A percentile compares a stretch with the other conserved stretches of the same genome.
These are phyloP conservation scores for Fusarium kyushuense DNA, from an alignment of 2,329 filamentous ascomycete genomes.

Conservation along the genomic window DNA sequence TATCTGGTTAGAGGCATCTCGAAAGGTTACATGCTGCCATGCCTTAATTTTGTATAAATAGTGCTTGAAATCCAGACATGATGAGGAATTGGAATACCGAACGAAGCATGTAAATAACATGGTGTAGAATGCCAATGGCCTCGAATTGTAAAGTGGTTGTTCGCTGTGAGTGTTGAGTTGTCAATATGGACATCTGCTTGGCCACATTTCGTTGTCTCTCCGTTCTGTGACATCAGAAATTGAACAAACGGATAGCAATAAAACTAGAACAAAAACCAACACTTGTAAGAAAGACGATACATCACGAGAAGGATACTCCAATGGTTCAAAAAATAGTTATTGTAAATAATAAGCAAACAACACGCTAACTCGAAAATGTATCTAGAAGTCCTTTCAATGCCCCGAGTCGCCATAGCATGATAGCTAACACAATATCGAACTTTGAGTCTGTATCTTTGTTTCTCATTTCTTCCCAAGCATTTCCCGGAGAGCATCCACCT, in stretches of 20 bases:
- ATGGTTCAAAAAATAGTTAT: constrained; percentile 23
- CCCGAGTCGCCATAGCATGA: constrained; percentile 13
- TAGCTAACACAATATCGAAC: not conserved
- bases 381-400: constrained; percentile 32
- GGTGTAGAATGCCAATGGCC: not conserved
- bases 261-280: not conserved
- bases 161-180: not conserved
- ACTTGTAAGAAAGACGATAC: not conserved
- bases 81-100: not conserved
- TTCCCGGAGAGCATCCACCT: constrained; percentile 70
- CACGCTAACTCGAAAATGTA: constrained; percentile 26
- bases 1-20: not conserved
- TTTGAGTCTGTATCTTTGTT: not conserved
- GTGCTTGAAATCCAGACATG: accelerated
- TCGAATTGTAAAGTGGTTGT: not conserved
- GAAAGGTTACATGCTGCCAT: not conserved
- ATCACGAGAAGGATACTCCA: not conserved
- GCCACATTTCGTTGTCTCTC: not conserved
- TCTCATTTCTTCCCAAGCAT: constrained; percentile 55
- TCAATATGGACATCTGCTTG: not conserved
- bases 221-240: not conserved
- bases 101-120: no score
- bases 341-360: constrained; percentile 2
- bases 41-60: not conserved
- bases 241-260: not conserved